Evolutionary conservation across 2,329 filamentous ascomycete species (phyloP).

Genomic region (Trichoderma brevicompactum): DNA sequence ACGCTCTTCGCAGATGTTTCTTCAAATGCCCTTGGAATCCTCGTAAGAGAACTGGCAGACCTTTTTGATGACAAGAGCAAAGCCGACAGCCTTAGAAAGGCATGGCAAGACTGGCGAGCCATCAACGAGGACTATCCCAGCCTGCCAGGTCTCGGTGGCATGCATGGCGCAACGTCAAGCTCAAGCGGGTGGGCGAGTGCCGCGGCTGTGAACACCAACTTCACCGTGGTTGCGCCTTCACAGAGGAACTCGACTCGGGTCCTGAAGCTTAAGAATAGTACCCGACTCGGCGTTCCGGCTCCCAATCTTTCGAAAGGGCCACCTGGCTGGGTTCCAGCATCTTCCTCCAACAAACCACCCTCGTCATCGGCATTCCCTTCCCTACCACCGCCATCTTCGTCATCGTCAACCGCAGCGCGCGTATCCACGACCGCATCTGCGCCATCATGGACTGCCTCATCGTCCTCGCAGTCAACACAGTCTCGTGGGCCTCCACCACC

Average conservation of each 20-base stretch:
- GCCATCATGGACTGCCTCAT: constrained; percentile 41
- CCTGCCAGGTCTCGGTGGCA: constrained; percentile 74
- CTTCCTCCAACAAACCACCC: constrained; percentile 30
- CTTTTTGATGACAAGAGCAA: constrained; percentile 85
- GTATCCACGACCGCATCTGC: constrained; percentile 32
- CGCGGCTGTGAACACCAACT: constrained; percentile 59
- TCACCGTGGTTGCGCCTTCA: constrained; percentile 46
- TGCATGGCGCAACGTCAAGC: constrained; percentile 63
- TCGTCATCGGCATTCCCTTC: constrained; percentile 51
- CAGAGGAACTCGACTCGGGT: constrained; percentile 59
- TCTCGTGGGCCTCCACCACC: constrained; percentile 1
- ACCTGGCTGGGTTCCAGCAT: constrained; percentile 35
- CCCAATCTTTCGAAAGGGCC: constrained; percentile 33
- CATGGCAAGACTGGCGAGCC: constrained; percentile 94
- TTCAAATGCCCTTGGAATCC: constrained; percentile 79
- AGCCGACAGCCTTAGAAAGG: constrained; percentile 72
- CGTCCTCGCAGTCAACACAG: constrained; percentile 48
- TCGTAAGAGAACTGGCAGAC: constrained; percentile 89
- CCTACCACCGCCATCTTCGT: constrained; percentile 41
- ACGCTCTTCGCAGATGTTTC: constrained; percentile 78
- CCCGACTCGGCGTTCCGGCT: constrained; percentile 47
- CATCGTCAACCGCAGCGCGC: constrained; percentile 33
- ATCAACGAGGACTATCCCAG: constrained; percentile 96
- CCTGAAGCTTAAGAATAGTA: constrained; percentile 64
- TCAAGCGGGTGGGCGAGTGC: constrained; percentile 65